These are phyloP conservation scores for Trichothecium roseum DNA, from an alignment of 2,329 filamentous ascomycete genomes.

Conservation along the genomic window DNA sequence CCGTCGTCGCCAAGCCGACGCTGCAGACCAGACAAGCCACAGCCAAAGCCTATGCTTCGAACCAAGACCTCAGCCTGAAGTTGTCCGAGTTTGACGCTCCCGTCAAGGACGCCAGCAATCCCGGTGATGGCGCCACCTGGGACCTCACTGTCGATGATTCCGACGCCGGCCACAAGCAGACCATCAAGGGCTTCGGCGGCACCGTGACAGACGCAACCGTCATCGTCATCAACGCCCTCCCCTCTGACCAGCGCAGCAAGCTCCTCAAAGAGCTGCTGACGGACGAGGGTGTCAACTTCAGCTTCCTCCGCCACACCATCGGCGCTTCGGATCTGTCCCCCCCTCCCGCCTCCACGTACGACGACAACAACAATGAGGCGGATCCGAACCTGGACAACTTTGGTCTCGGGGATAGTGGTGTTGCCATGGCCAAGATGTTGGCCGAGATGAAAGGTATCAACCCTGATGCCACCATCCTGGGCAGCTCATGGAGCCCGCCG, in stretches of 20 bases:
- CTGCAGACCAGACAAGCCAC: too few species aligned
- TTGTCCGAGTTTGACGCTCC: conserved; percentile 20
- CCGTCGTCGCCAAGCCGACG: too few species aligned
- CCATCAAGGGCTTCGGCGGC: conserved; percentile 26
- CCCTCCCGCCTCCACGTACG: conserved; percentile 26
- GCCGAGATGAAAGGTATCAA: conserved; percentile 23
- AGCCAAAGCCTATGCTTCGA: conserved; percentile 20
- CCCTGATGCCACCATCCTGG: conserved; percentile 23
- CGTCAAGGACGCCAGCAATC: conserved; percentile 19
- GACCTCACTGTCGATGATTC: conserved; percentile 25
- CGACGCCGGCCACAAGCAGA: conserved; percentile 23
- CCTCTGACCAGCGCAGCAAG: conserved; percentile 14
- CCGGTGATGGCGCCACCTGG: conserved; percentile 23
- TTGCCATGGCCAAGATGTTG: conserved; percentile 25
- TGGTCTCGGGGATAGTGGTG: too few species aligned
- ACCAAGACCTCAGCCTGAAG: conserved; percentile 23
- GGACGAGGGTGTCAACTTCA: conserved; percentile 22
- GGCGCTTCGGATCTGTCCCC: conserved; percentile 26
- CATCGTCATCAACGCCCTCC: conserved; percentile 21
- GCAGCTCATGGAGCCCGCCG: conserved; percentile 27
- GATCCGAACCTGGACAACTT: conserved; percentile 20
- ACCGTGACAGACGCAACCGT: conserved; percentile 30
- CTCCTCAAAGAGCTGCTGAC: conserved; percentile 25
- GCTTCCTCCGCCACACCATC: conserved; percentile 26
- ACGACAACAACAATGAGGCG: conserved; percentile 19